Percentiles rank a stretch among this genome's conserved stretches.
phyloP scores from a whole-genome alignment of 192 early-diverging fungal genomes.

The Rhizophagus sp. region DNA sequence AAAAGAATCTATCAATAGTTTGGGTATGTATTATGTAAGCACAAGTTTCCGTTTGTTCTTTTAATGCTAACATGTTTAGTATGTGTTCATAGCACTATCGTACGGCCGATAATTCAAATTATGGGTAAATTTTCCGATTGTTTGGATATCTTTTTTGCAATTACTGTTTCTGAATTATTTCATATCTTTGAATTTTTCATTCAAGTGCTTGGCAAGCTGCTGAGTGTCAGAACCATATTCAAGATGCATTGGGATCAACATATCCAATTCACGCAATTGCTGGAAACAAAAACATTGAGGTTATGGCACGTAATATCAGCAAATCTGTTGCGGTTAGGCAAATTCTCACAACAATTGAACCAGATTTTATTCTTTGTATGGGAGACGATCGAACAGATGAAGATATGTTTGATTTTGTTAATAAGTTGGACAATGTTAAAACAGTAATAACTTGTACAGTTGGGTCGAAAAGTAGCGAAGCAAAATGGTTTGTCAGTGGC shows the following conservation, averaged over 20 bases:
- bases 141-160: background rate
- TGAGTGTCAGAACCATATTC: constrained; percentile 85
- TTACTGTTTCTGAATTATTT: background rate
- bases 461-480: constrained; percentile 55
- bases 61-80: background rate
- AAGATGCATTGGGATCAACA: constrained; percentile 61
- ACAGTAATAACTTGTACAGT: constrained; percentile 55
- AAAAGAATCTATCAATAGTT: constrained; percentile 69
- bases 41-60: background rate
- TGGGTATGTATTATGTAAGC: constrained; percentile 50
- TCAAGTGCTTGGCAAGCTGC: constrained; percentile 71
- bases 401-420: constrained; percentile 75
- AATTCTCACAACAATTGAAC: constrained; percentile 60
- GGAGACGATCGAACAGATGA: constrained; percentile 83
- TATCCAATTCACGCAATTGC: constrained; percentile 71
- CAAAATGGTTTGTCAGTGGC: constrained; percentile 54
- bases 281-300: constrained; percentile 69
- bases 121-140: constrained; percentile 38
- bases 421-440: constrained; percentile 34
- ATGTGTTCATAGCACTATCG: constrained; percentile 58
- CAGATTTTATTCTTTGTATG: constrained; percentile 70
- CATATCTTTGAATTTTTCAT: background rate
- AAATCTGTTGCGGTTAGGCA: constrained; percentile 63
- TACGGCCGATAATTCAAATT: constrained; percentile 56
- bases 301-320: constrained; percentile 69